Evolutionary conservation across 352 stramenopile genomes (phyloP), one percentile per base, ranked within the genome.

Genomic region (Phytophthora ramorum): DNA sequence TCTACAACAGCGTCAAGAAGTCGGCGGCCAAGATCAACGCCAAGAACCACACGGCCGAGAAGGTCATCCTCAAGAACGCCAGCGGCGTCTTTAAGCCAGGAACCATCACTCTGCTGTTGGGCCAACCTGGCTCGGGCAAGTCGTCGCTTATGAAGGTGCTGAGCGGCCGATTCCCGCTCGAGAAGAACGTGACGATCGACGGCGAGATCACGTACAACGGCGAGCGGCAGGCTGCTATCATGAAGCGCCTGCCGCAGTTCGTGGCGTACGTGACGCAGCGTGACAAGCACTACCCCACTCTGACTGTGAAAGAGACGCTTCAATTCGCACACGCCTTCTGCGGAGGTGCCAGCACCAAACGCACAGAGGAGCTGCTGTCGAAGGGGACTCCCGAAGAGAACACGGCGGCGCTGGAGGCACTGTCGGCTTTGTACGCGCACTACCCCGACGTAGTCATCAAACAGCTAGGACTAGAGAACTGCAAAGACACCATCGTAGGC

Each of bases 271-370:
- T 83, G 46, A 68, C 59, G 0, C 77, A 84, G 20, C 63, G 76
- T 16, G 92, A 98, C 71, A 98, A 73, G 96, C 93, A 49, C 79
- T 98, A 97, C 97, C 62, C 67, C 0, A 63, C 67, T 4, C 30
- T 83, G 14, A 82, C 75, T 0, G 79, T 89, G 2, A 79, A 80
- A 38, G 79, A 89, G 59, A 87, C 79, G 38, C 65, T 89, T 13
- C 58, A 75, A 38, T 83, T 85, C 30, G 76, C 76, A 13, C 64
- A 83, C 26, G 52, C 30, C 0, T 85, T 65, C 56, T 85, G 83
- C 28, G 67, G 72, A 24, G 68, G 63, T 14, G 64, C 71, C 22
- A 43, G 81, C 2, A 64, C 70, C 2, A 24, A 71, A 6, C 58
- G 40, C 14, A 28, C 17, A 20, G 51, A 69, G 37, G 24, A 67